Base-by-base conservation (phyloP, 2,329 filamentous ascomycete species). In the Botrytis sinoallii region DNA sequence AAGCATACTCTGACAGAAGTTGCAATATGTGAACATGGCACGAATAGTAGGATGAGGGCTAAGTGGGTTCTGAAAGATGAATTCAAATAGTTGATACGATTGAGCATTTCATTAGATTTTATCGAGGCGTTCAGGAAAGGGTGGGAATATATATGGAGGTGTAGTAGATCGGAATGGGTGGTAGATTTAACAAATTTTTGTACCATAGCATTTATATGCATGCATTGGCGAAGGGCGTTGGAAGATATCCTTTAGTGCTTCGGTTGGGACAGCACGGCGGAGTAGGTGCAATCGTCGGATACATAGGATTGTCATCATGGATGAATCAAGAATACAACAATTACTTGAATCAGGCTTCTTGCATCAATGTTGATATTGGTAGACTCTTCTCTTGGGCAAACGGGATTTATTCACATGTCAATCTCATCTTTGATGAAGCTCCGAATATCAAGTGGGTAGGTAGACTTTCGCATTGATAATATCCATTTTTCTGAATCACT, bases 1-100 rank as follows among this genome's bases (percentile, higher is more conserved):
- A 95, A 94, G 83, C 86, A 88, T 78, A 94, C 94, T 78, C 84
- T 98, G 72, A 90, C 92, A 78, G 86, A 86, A 75, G 92, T 97
- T 79, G 95, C 95, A 0, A 88, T 85, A 71, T 83, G 97, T 81
- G 86, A 89, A 81, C 82, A 82, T 16, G 87, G 77, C 25, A 57
- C 52, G 29, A 79, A 77, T 72, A 75, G 74, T 64, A 75, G 79
- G 59, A 79, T 80, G 79, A 77, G 80, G 69, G 79, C 79, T 5
- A 76, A 74, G 67, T 82, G 81, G 81, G 77, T 78, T 32, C 75
- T 82, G 73, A 81, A 78, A 70, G 78, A 81, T 61, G 81, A 79
- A 48, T 82, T 79, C 70, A 81, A 80, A 72, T 81, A 57, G 72
- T 65, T 48, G 38, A 46, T n/a, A 59, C 16, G 25, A 55, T 8